Evolutionary conservation across 2,329 filamentous ascomycete species (phyloP), one percentile per base, ranked within the genome.

Genomic region (Ophiostoma sp.): DNA sequence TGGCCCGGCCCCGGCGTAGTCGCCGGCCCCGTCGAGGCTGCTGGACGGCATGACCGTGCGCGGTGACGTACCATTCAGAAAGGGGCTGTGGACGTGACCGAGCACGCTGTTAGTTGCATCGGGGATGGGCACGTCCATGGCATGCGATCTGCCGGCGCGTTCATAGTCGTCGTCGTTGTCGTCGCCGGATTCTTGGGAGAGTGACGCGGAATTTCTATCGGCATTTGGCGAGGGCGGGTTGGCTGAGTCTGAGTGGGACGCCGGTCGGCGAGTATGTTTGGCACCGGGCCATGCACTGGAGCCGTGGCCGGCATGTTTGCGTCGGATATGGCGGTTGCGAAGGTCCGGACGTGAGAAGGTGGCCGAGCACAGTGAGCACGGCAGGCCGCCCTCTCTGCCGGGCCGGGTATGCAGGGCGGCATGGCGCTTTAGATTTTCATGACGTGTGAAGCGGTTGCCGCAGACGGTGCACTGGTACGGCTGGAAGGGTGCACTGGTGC

Each of bases 351-450:
- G 76, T 3, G 79, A 81, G 68, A 81, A 81, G 0, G 77, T 79
- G 1, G 75, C 75, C 45, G 75, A 71, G 70, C 79, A 81, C 60
- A 78, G 74, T 3, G 75, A 72, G 70, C 79, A 81, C 2, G 75
- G 71, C 12, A 79, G 72, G 0, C 75, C 74, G 5, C 73, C 71
- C 42, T 75, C 74, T 14, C 72, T 71, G 36, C 72, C 71, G 5
- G 77, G 76, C 9, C 76, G 75, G 6, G 75, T 73, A 69, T 81
- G 79, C 4, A 80, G 74, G 1, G 75, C 74, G 7, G 79, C 75
- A 75, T 81, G 79, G 65, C 79, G 77, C 70, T 80, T 79, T 70
- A 79, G 76, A 67, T 79, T 79, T 72, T 79, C 78, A 65, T 79
- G 76, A 41, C 77, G 74, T 41, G 77, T 79, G 62, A 79, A 79